Conservation (phyloP, 2,329 filamentous ascomycete genomes). For the Aureobasidium leucospermi region DNA sequence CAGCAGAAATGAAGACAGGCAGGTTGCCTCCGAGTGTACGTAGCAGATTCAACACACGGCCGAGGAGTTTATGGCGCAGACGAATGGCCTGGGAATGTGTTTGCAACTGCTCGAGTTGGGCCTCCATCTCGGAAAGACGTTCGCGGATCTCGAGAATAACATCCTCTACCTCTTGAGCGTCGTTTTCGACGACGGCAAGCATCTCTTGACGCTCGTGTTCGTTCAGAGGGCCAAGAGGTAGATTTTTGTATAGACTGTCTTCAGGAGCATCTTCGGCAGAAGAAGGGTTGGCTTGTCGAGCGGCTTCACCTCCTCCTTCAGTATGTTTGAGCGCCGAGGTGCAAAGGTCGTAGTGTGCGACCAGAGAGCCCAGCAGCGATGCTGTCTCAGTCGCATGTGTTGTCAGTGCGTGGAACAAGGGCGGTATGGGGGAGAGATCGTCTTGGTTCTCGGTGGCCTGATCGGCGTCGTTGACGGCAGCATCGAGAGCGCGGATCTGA, state of each 20-base stretch:
- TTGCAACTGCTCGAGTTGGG: constrained; percentile 56
- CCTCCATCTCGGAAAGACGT: constrained; percentile 69
- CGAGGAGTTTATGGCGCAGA: constrained; percentile 50
- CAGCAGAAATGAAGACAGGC: constrained; percentile 56
- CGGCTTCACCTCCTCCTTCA: constrained; percentile 51
- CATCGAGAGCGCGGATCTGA: constrained; percentile 14
- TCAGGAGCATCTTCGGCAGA: constrained; percentile 49
- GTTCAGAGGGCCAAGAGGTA: constrained; percentile 55
- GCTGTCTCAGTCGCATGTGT: constrained; percentile 77
- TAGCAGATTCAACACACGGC: constrained; percentile 58
- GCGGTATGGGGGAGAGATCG: constrained; percentile 34
- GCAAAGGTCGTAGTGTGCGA: constrained; percentile 86
- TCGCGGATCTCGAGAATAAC: constrained; percentile 64
- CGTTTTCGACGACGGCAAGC: constrained; percentile 68
- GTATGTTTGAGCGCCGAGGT: constrained; percentile 86
- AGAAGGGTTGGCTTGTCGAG: constrained; percentile 26
- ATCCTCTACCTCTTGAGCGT: constrained; percentile 56
- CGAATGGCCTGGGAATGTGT: constrained; percentile 54
- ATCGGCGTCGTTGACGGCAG: constrained; percentile 15
- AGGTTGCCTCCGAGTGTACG: constrained; percentile 61
- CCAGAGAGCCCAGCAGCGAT: constrained; percentile 68
- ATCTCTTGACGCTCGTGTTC: constrained; percentile 74
- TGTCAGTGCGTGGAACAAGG: constrained; percentile 51
- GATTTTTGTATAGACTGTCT: constrained; percentile 51
- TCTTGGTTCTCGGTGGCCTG: constrained; percentile 27